Evolutionary conservation across 1,139 yeast genomes (phyloP).

Genomic region (Pichia sp.): DNA sequence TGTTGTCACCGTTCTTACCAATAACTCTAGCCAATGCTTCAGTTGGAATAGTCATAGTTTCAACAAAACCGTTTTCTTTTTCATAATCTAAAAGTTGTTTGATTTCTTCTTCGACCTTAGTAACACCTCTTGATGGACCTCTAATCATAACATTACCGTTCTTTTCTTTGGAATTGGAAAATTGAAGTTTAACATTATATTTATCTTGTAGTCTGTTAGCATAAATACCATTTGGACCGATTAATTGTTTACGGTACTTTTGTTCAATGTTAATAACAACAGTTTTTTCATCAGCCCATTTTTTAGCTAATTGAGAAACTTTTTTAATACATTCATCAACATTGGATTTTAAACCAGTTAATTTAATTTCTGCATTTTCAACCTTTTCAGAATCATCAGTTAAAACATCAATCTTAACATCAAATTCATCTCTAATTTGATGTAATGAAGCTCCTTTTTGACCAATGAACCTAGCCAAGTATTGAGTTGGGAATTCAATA

Average conservation of each 20-base stretch:
- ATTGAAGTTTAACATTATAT: slow-evolving; percentile 74
- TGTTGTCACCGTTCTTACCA: slow-evolving; percentile 82
- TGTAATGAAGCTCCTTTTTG: slow-evolving; percentile 74
- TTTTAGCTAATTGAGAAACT: slow-evolving; percentile 56
- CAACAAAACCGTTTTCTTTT: slow-evolving; percentile 74
- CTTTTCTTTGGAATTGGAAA: slow-evolving; percentile 47
- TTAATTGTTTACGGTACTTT: slow-evolving; percentile 73
- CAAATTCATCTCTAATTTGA: slow-evolving; percentile 68
- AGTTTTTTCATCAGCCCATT: slow-evolving; percentile 77
- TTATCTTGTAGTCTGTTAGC: slow-evolving; percentile 85
- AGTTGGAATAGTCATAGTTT: slow-evolving; percentile 58
- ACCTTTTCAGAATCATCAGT: slow-evolving; percentile 23
- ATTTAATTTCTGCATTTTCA: slow-evolving; percentile 41
- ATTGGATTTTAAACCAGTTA: slow-evolving; percentile 70
- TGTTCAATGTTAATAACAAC: slow-evolving; percentile 63
- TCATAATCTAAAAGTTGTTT: slow-evolving; percentile 80
- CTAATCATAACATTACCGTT: slow-evolving; percentile 55
- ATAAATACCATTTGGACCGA: slow-evolving; percentile 79
- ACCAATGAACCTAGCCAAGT: slow-evolving; percentile 81
- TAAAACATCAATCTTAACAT: slow-evolving; percentile 66
- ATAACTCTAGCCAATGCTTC: slow-evolving; percentile 77
- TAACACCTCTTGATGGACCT: slow-evolving; percentile 90
- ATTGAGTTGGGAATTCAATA: slow-evolving; percentile 57
- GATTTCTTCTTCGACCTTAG: slow-evolving; percentile 81
- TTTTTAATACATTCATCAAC: slow-evolving; percentile 68